Evolutionary conservation across 2,329 filamentous ascomycete genomes (phyloP).

Genomic region (Exophiala xenobiotica): DNA sequence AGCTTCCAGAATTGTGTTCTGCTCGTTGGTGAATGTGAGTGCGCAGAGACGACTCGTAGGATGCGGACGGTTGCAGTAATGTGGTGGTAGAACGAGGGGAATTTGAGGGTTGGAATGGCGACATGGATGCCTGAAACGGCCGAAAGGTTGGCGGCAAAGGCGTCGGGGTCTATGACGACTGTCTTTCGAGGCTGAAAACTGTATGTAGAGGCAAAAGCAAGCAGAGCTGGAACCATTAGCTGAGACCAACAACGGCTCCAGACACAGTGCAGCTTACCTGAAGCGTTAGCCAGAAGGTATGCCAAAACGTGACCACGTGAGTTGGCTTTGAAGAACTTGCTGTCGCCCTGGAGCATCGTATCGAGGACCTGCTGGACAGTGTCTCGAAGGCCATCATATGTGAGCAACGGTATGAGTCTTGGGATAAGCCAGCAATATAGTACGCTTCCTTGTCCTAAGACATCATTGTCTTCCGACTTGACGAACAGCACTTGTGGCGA

Average conservation of each 20-base stretch:
- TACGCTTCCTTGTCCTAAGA: constrained; percentile 39
- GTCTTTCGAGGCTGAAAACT: constrained; percentile 4
- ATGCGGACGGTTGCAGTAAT: constrained; percentile 9
- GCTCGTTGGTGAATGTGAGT: constrained; percentile 8
- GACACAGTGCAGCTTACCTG: constrained; percentile 4
- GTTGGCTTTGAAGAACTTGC: constrained; percentile 5
- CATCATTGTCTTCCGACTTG: constrained; percentile 43
- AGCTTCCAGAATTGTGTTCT: constrained; percentile 19
- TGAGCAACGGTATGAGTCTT: constrained; percentile 51
- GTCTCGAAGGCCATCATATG: constrained; percentile 10
- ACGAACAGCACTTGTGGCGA: constrained; percentile 67
- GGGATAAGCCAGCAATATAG: constrained; percentile 57
- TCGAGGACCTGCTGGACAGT: constrained; percentile 11
- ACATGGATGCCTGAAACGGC: not conserved
- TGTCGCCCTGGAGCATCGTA: constrained; percentile 16
- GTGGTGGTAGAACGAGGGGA: constrained; percentile 12
- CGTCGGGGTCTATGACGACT: constrained; percentile 19
- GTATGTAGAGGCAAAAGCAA: constrained; percentile 3
- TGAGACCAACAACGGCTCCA: not conserved
- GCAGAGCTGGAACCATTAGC: constrained; percentile 14
- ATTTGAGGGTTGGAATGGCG: constrained; percentile 14
- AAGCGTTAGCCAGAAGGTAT: constrained; percentile 13
- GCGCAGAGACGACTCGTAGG: constrained; percentile 15
- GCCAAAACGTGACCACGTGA: constrained; percentile 8
- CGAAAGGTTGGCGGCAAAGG: constrained; percentile 8